Evolutionary conservation across 768 basidiomycete species (phyloP).

Genomic region (Coprinellus micaceus): DNA sequence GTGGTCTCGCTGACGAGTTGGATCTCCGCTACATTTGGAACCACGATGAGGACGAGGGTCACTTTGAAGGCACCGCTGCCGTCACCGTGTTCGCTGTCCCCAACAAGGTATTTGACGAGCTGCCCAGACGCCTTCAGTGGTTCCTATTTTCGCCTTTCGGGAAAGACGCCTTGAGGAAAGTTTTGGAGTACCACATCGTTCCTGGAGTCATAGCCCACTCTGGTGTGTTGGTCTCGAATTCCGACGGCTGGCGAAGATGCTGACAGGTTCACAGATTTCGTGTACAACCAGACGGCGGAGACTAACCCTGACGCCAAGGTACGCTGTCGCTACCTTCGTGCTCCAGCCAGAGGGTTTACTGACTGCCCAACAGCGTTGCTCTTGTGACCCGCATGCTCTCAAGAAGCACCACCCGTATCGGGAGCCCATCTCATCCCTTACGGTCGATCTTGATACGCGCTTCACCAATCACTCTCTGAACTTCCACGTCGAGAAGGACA

Average conservation of each 20-base stretch:
- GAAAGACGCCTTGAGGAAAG: conserved; percentile 42
- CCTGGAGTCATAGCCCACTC: conserved; percentile 48
- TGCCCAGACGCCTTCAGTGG: conserved; percentile 47
- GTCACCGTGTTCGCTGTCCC: conserved; percentile 54
- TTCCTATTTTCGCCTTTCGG: conserved; percentile 65
- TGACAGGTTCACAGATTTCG: conserved; percentile 20
- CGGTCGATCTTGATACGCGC: conserved; percentile 38
- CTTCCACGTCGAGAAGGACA: conserved; percentile 46
- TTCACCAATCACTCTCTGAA: conserved; percentile 42
- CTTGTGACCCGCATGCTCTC: neutral
- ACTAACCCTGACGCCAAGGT: neutral
- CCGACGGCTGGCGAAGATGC: neutral
- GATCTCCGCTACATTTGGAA: conserved; percentile 44
- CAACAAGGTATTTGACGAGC: conserved; percentile 43
- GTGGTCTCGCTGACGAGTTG: conserved; percentile 39
- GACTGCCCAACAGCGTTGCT: neutral
- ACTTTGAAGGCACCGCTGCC: conserved; percentile 41
- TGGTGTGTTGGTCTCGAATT: conserved; percentile 28
- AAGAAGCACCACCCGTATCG: conserved; percentile 11
- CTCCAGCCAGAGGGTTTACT: neutral
- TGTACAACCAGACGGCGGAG: conserved; percentile 26
- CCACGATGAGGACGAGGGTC: conserved; percentile 31
- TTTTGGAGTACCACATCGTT: conserved; percentile 57
- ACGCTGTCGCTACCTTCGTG: neutral
- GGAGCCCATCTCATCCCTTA: conserved; percentile 30